Percentiles rank a stretch among this genome's conserved stretches.
phyloP scores from a whole-genome alignment of 129 eudicot genomes.

The sunflower (Helianthus annuus) region HanXRQr2.0-SUNRISE NC_035448.2:55434249-55434748 shows the following conservation, averaged over 20 bases:
- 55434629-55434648: too few relatives aligned
- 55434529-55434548: too few relatives aligned
- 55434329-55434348: conserved; percentile 88
- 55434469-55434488: conserved; percentile 35
- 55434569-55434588: too few relatives aligned
- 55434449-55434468: conserved; percentile 98
- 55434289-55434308: conserved; percentile 93
- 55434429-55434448: conserved; percentile 89
- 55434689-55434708: too few relatives aligned
- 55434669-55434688: too few relatives aligned
- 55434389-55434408: conserved; percentile 24
- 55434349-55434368: not conserved
- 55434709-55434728: too few relatives aligned
- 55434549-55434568: too few relatives aligned
- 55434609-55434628: conserved; percentile 13
- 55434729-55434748: too few relatives aligned
- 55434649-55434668: too few relatives aligned
- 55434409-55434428: conserved; percentile 66
- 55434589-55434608: too few relatives aligned
- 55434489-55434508: too few relatives aligned
- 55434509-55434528: too few relatives aligned
- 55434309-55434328: conserved; percentile 98
- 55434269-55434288: conserved; percentile 97
- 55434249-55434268: conserved; percentile 36
- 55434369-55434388: not conserved